Evolutionary conservation across 177 flowering plant genomes (phyloP).

Genomic region (Vitis hybrid): DNA sequence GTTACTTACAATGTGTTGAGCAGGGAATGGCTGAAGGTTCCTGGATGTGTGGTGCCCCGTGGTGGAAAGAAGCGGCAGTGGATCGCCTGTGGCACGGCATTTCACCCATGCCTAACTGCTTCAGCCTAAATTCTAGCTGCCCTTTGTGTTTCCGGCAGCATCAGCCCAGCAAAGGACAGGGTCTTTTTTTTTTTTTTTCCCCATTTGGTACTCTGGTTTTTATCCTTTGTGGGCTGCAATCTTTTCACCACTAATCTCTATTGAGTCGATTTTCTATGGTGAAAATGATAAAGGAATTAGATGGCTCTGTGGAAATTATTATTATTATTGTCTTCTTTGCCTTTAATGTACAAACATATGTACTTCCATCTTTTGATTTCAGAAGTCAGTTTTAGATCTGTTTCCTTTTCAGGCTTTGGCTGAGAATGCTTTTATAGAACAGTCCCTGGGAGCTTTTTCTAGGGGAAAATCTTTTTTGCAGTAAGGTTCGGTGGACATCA

Average conservation of each 20-base stretch:
- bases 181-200: neutral
- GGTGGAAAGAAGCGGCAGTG: constrained; percentile 73
- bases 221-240: constrained; percentile 1
- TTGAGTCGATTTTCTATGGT: neutral
- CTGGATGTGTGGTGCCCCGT: constrained; percentile 65
- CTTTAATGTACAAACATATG: constrained; percentile 20
- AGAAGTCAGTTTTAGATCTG: neutral
- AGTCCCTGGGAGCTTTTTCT: neutral
- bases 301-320: neutral
- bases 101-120: constrained; percentile 79
- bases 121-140: constrained; percentile 36
- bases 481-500: too few relatives aligned
- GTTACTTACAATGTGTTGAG: constrained; percentile 69
- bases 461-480: neutral
- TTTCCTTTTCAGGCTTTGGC: neutral
- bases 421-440: neutral
- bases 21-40: constrained; percentile 79
- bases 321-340: neutral
- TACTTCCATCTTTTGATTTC: constrained; percentile 3
- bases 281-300: neutral
- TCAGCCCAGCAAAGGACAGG: neutral
- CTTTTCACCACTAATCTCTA: constrained; percentile 6
- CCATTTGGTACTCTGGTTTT: neutral
- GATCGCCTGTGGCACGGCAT: constrained; percentile 89
- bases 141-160: neutral